These are phyloP conservation scores for Quercus lobata DNA, from an alignment of 331 rosid species.

Conservation along the genomic window DNA sequence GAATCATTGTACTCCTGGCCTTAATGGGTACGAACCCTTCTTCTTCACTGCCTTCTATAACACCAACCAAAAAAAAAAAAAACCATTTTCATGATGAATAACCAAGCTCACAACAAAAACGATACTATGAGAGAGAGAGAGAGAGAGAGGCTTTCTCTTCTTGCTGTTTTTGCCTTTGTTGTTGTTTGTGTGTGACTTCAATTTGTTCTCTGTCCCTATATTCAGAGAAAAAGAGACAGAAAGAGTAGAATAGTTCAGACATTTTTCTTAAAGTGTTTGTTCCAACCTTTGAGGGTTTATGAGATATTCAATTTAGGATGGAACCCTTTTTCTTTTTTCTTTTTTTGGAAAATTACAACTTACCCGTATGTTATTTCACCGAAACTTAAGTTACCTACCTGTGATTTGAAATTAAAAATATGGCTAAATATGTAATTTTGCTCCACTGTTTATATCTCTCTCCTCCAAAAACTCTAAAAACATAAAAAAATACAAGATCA, in stretches of 20 bases:
- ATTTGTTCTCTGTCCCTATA: constrained; percentile 53
- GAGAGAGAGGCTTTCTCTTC: constrained; percentile 62
- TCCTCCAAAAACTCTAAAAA: too few species aligned
- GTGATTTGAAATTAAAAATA: too few species aligned
- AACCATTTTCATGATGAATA: not conserved
- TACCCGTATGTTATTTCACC: too few species aligned
- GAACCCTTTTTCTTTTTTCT: too few species aligned
- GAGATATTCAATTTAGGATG: too few species aligned
- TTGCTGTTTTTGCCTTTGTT: constrained; percentile 29
- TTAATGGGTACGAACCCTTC: constrained; percentile 84
- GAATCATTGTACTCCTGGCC: constrained; percentile 82
- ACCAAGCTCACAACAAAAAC: not conserved
- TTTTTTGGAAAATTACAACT: too few species aligned
- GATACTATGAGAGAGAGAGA: not conserved
- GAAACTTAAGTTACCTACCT: too few species aligned
- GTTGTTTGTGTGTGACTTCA: constrained; percentile 16
- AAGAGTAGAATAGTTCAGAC: not conserved
- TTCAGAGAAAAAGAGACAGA: not conserved
- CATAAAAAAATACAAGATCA: too few species aligned
- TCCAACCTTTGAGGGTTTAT: too few species aligned
- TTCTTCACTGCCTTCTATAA: constrained; percentile 74
- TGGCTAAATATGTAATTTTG: too few species aligned
- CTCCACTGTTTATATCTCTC: too few species aligned
- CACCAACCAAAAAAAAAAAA: not conserved
- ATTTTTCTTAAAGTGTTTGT: too few species aligned